Evolutionary conservation across 148 eudicot genomes (phyloP).

Genomic region (Hydrangea macrophylla): DNA sequence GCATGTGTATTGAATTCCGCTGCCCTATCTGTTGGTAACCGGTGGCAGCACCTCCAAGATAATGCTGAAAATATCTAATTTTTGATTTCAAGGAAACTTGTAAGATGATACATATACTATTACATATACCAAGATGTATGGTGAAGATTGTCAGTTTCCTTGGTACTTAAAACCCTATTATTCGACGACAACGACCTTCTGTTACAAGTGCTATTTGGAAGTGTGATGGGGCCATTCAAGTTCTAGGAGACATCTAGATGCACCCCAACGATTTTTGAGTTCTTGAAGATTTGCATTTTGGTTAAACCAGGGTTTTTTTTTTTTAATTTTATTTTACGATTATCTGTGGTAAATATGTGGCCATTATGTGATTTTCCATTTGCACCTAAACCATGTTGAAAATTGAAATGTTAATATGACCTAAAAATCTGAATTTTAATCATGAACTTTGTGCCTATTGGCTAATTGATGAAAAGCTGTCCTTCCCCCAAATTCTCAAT

Average conservation of each 20-base stretch:
- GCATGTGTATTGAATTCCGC: neutral
- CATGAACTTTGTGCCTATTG: neutral
- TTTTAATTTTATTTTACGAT: neutral
- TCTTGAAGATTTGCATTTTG: neutral
- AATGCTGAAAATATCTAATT: neutral
- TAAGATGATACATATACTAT: neutral
- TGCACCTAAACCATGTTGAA: neutral
- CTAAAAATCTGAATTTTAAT: neutral
- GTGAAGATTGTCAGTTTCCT: neutral
- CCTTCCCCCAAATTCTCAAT: neutral
- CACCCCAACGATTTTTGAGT: neutral
- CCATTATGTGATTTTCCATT: neutral
- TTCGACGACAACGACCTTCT: neutral
- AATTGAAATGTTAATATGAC: neutral
- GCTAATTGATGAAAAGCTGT: neutral
- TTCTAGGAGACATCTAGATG: neutral
- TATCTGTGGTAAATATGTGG: neutral
- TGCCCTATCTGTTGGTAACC: too few relatives aligned
- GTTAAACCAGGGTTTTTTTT: neutral
- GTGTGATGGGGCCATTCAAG: neutral
- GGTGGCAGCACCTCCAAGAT: neutral
- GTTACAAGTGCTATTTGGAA: neutral
- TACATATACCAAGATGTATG: neutral
- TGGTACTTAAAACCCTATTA: neutral
- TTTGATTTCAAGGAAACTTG: neutral